Conservation (phyloP, 2,329 filamentous ascomycete genomes). For the Diaporthe vexans region DNA sequence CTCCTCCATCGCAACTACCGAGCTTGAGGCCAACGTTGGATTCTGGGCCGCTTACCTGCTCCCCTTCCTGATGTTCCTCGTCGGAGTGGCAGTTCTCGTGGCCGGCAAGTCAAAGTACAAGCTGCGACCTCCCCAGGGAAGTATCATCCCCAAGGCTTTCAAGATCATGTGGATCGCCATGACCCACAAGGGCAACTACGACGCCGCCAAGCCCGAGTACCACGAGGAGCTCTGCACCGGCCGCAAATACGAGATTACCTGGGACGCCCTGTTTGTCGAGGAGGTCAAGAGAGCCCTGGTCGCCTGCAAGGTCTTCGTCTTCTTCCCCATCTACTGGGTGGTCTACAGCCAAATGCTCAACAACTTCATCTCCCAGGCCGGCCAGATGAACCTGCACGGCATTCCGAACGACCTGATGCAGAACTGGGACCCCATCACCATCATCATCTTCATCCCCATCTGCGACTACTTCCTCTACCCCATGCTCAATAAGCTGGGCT, state of each 20-base stretch:
- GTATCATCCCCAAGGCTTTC: slow-evolving; percentile 76
- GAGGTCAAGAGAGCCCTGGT: slow-evolving; percentile 76
- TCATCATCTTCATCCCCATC: slow-evolving; percentile 76
- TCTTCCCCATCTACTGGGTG: slow-evolving; percentile 76
- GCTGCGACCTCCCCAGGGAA: slow-evolving; percentile 70
- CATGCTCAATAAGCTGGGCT: slow-evolving; percentile 66
- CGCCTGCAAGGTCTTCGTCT: slow-evolving; percentile 80
- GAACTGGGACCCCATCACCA: slow-evolving; percentile 76
- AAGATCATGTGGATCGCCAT: slow-evolving; percentile 78
- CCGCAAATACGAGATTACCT: slow-evolving; percentile 65
- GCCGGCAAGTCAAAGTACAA: slow-evolving; percentile 61
- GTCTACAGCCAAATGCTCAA: slow-evolving; percentile 71
- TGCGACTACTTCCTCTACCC: slow-evolving; percentile 74
- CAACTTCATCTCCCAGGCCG: slow-evolving; percentile 76
- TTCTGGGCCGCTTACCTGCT: slow-evolving; percentile 76
- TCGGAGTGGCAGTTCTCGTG: slow-evolving; percentile 69
- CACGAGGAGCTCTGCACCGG: slow-evolving; percentile 79
- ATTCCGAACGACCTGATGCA: slow-evolving; percentile 80
- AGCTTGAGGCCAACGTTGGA: slow-evolving; percentile 75
- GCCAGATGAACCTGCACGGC: slow-evolving; percentile 70
- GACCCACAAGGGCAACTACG: slow-evolving; percentile 76
- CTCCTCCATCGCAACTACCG: slow-evolving; percentile 75
- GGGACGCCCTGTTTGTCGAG: slow-evolving; percentile 80
- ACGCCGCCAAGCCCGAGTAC: slow-evolving; percentile 77
- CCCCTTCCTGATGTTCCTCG: slow-evolving; percentile 72